Evolutionary conservation across 805 yeast species (phyloP), one percentile per base, ranked within the genome.

Genomic region (Saturnispora saitoi): DNA sequence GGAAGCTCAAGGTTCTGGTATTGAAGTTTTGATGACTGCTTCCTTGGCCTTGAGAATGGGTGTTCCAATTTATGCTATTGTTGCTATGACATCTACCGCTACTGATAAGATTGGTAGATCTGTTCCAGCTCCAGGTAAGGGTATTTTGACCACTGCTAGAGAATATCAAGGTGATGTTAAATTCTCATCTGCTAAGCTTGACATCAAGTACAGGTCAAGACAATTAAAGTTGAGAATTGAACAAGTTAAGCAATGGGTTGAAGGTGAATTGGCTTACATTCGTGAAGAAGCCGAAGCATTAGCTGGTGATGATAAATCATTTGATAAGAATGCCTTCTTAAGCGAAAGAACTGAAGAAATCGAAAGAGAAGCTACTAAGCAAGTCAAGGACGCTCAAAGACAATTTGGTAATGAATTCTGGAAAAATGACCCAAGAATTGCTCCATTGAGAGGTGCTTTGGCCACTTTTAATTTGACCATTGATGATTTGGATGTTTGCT

Each of bases 1-100:
- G 98, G 99, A 93, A 77, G 83, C 99, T 37, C 99, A 93, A 72
- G 99, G 99, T 77, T 80, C 98, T 47, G 99, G 99, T 81, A 85
- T 87, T 59, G 97, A 93, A 76, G 83, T 93, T 56, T 79, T 93
- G 56, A 93, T 93, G 99, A 78, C 81, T 57, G 99, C 97, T 48
- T 88, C 84, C 57, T 74, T 93, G 57, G 99, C 99, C 34, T 62
- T 93, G 58, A 80, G 84, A 66, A 93, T 93, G 99, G 99, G 99
- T 75, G 97, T 95, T 59, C 99, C 99, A 66, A 87, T 93, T 61
- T 87, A 95, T 62, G 99, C 96, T 70, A 81, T 93, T 54, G 76
- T 90, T 59, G 99, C 95, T 48, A 72, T 90, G 78, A 78, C 96
- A 50, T 91, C 96, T 49, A 95, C 98, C 62, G 99, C 99, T 47